Conservation (phyloP, 495 filamentous ascomycete species). For the Aspergillus homomorphus region DNA sequence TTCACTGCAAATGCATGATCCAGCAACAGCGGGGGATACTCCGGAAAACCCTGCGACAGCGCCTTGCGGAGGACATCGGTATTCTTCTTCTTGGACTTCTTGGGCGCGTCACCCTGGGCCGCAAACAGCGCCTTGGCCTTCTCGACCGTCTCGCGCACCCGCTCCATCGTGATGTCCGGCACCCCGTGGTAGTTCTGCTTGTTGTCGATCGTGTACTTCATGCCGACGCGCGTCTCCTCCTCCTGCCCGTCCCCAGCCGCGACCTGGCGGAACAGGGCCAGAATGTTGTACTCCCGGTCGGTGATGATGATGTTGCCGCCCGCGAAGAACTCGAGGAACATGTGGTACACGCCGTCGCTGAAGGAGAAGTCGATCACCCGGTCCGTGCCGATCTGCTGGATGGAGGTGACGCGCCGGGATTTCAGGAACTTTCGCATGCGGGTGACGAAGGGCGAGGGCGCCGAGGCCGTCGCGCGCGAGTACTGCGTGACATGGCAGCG, state of each 20-base stretch:
- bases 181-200: constrained; percentile 78
- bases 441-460: constrained; percentile 79
- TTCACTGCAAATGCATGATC: constrained; percentile 77
- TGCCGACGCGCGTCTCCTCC: constrained; percentile 68
- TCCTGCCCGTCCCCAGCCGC: constrained; percentile 67
- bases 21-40: constrained; percentile 79
- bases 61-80: constrained; percentile 74
- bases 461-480: constrained; percentile 75
- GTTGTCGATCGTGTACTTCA: constrained; percentile 74
- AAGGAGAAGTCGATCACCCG: constrained; percentile 90
- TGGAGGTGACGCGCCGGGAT: constrained; percentile 74
- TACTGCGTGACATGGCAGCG: constrained; percentile 92
- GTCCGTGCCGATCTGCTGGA: constrained; percentile 88
- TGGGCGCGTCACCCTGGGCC: constrained; percentile 49
- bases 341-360: constrained; percentile 80
- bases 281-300: constrained; percentile 71
- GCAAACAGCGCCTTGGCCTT: constrained; percentile 56
- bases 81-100: constrained; percentile 72
- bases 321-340: constrained; percentile 95
- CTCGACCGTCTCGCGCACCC: constrained; percentile 66
- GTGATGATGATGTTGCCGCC: constrained; percentile 93
- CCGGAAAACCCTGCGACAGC: constrained; percentile 75
- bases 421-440: constrained; percentile 83
- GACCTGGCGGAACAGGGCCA: constrained; percentile 79
- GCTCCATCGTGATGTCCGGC: constrained; percentile 67